Evolutionary conservation across 306 rosid species (phyloP).

Genomic region (Argentina anserina): DNA sequence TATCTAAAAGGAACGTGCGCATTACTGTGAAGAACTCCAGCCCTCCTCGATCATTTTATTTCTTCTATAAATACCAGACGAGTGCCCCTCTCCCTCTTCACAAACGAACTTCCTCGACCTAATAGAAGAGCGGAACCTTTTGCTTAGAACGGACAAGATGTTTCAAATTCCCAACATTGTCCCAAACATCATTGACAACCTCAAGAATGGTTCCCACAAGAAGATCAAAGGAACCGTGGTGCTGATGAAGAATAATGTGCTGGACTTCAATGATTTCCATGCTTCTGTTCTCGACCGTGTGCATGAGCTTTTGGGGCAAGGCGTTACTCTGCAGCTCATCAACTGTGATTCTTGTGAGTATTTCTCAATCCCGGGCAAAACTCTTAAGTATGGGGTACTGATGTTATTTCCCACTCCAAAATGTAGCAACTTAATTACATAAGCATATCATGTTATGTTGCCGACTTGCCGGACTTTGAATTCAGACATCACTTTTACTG

Average conservation of each 20-base stretch:
- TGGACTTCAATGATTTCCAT: constrained; percentile 31
- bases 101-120: neutral
- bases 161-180: neutral
- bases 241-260: constrained; percentile 37
- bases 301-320: constrained; percentile 25
- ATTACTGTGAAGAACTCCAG: too few species aligned
- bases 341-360: constrained; percentile 23
- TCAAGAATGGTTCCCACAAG: neutral
- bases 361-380: too few species aligned
- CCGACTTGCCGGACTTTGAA: too few species aligned
- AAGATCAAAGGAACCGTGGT: constrained; percentile 30
- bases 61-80: neutral
- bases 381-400: too few species aligned
- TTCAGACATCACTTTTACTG: too few species aligned
- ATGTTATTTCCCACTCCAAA: too few species aligned
- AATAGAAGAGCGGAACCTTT: too few species aligned
- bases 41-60: neutral
- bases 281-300: constrained; percentile 28
- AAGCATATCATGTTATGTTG: too few species aligned
- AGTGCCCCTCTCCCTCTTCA: neutral
- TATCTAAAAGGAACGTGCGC: too few species aligned
- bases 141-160: neutral
- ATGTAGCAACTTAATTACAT: too few species aligned
- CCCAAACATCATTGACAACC: neutral
- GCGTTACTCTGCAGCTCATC: constrained; percentile 35